Evolutionary conservation across 2,329 filamentous ascomycete species (phyloP).

Genomic region (Colletotrichum sp.): DNA sequence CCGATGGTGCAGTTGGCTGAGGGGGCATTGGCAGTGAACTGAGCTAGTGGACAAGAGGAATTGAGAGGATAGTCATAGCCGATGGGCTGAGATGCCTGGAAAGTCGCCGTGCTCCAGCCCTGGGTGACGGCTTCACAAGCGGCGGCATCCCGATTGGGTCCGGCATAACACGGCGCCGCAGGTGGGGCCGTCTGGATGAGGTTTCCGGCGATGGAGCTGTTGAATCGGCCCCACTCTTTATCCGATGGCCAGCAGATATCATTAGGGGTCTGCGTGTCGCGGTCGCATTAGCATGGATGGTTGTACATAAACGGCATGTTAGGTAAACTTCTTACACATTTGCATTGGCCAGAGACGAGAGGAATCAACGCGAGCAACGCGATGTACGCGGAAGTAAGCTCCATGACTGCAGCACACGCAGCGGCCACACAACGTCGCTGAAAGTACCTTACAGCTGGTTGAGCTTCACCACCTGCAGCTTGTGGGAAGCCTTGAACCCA

Average conservation of each 20-base stretch:
- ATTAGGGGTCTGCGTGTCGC: not conserved
- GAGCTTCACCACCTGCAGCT: not conserved
- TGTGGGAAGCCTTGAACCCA: not conserved
- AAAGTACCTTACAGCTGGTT: not conserved
- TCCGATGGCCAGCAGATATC: constrained; percentile 57
- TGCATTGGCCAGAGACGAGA: not conserved
- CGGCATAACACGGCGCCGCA: constrained; percentile 29
- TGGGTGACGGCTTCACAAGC: not conserved
- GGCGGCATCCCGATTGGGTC: not conserved
- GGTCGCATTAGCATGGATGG: not conserved
- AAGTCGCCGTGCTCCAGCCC: not conserved
- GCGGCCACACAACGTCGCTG: not conserved
- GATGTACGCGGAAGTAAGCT: not conserved
- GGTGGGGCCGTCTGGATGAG: constrained; percentile 56
- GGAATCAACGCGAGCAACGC: not conserved
- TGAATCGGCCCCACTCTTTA: constrained; percentile 51
- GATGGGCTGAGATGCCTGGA: not conserved
- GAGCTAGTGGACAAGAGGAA: not conserved
- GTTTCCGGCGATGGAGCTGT: constrained; percentile 52
- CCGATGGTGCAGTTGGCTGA: constrained; percentile 38
- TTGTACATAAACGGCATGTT: too few relatives aligned
- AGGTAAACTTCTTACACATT: not conserved
- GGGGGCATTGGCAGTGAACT: not conserved
- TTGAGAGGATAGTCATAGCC: not conserved
- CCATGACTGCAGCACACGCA: not conserved